These are phyloP conservation scores for Candolleomyces efflorescens DNA, from an alignment of 768 basidiomycete species.

Conservation along the genomic window DNA sequence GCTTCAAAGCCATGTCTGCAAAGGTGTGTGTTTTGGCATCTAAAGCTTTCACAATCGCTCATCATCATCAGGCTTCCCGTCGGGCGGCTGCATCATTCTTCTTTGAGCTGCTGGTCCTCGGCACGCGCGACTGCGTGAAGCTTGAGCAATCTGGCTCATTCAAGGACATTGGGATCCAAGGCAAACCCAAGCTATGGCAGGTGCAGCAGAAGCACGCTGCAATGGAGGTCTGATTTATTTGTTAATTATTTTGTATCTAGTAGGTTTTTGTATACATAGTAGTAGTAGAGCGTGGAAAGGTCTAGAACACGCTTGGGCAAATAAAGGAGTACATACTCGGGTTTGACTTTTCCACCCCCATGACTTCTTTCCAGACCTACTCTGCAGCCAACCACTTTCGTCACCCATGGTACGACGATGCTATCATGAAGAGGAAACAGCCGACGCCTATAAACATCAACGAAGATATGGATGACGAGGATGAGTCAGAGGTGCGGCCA, in stretches of 20 bases:
- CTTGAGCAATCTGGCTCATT: conserved; percentile 72
- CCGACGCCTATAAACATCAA: conserved; percentile 9
- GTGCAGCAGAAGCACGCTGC: conserved; percentile 21
- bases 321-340: neutral
- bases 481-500: conserved; percentile 19
- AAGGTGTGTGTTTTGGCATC: conserved; percentile 52
- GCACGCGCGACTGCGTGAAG: conserved; percentile 88
- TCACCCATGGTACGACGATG: conserved; percentile 41
- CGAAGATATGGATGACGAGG: conserved; percentile 10
- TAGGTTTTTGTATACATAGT: neutral
- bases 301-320: neutral
- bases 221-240: neutral
- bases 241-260: neutral
- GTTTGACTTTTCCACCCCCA: neutral
- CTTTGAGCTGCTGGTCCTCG: conserved; percentile 93
- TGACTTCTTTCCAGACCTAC: conserved; percentile 17
- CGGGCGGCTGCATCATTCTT: conserved; percentile 95
- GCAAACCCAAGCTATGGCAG: conserved; percentile 85
- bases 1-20: conserved; percentile 74
- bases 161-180: conserved; percentile 79
- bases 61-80: conserved; percentile 63
- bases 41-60: neutral
- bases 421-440: conserved; percentile 38
- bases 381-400: conserved; percentile 23
- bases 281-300: neutral